A percentile compares a stretch with the other conserved stretches of the same genome.
These are phyloP conservation scores for Curvularia sp. DNA, from an alignment of 2,329 filamentous ascomycete genomes.

Conservation along the genomic window DNA sequence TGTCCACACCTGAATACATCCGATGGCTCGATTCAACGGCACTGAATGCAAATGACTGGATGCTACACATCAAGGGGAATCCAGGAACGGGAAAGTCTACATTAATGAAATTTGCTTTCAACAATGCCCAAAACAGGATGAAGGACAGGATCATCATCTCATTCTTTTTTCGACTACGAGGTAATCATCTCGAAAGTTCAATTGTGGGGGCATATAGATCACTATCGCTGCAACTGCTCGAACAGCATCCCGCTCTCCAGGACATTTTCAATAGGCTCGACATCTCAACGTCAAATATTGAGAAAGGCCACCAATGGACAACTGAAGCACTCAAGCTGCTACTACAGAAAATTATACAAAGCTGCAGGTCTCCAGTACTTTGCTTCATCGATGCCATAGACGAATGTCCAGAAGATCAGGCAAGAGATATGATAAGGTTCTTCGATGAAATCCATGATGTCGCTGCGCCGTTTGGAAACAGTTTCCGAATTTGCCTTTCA, in stretches of 20 bases:
- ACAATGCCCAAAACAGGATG: conserved; percentile 15
- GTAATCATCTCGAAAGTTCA: conserved; percentile 29
- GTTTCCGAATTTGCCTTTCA: conserved; percentile 35
- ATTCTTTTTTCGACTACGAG: conserved; percentile 42
- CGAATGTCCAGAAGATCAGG: conserved; percentile 56
- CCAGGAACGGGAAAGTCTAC: conserved; percentile 53
- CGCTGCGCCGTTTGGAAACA: conserved; percentile 12
- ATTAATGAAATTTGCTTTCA: conserved; percentile 49
- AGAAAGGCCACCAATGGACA: conserved; percentile 22
- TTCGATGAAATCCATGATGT: conserved; percentile 52
- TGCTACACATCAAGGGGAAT: conserved; percentile 58
- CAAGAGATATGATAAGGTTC: conserved; percentile 55
- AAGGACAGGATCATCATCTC: conserved; percentile 15
- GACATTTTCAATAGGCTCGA: conserved; percentile 9
- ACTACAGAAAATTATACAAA: conserved; percentile 25
- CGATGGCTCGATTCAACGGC: conserved; percentile 49
- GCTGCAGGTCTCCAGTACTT: conserved; percentile 18
- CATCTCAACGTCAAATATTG: conserved; percentile 3
- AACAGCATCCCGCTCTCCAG: conserved; percentile 18
- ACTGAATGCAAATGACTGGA: conserved; percentile 44
- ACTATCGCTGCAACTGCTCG: conserved; percentile 36
- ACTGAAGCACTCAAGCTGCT: conserved; percentile 24
- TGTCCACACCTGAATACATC: conserved; percentile 43
- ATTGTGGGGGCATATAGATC: conserved; percentile 36
- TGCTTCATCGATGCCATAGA: conserved; percentile 57